Evolutionary conservation across 148 eudicot species (phyloP).

Genomic region (Diospyros kaki): DNA sequence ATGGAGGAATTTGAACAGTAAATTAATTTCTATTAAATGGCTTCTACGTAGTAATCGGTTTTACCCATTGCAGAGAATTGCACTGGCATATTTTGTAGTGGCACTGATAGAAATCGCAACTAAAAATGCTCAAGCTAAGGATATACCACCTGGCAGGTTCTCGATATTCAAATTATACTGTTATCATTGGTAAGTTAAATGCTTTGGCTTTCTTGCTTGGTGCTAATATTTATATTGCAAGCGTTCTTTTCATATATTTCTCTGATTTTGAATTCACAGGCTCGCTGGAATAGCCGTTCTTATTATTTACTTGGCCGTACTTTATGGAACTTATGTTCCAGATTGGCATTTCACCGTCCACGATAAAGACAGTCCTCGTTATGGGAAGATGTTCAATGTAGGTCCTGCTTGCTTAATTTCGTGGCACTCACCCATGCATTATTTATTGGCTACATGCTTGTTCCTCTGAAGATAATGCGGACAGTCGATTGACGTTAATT

Average conservation of each 20-base stretch:
- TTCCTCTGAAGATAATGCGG: not conserved
- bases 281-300: conserved; percentile 57
- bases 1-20: not conserved
- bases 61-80: conserved; percentile 65
- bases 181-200: conserved; percentile 64
- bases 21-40: not conserved
- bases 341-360: conserved; percentile 78
- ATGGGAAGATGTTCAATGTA: conserved; percentile 69
- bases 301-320: conserved; percentile 55
- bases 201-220: not conserved
- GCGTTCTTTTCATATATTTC: not conserved
- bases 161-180: conserved; percentile 54
- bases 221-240: not conserved
- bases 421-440: not conserved
- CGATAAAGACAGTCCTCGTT: conserved; percentile 47
- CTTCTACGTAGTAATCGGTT: not conserved
- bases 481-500: not conserved
- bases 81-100: conserved; percentile 76
- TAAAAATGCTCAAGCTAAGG: conserved; percentile 29
- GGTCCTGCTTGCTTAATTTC: conserved; percentile 21
- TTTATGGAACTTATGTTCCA: conserved; percentile 77
- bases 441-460: not conserved
- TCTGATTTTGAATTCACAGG: conserved; percentile 44
- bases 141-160: conserved; percentile 32
- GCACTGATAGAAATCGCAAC: conserved; percentile 62